These are phyloP conservation scores for Parietichytrium sp. DNA, from an alignment of 108 stramenopile genomes.

Conservation along the genomic window DNA sequence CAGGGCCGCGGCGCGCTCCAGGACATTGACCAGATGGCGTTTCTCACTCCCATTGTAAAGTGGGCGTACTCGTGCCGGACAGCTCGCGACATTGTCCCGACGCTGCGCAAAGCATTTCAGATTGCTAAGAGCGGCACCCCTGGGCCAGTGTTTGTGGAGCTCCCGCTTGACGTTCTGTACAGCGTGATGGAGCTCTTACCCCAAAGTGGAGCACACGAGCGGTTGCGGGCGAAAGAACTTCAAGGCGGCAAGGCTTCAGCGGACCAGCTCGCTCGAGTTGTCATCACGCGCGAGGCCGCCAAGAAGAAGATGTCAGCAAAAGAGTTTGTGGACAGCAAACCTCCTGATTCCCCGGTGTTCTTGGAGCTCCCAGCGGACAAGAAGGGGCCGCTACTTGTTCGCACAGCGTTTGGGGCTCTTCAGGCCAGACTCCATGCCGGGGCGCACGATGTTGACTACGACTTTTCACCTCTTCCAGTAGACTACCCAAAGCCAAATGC, in stretches of 20 bases:
- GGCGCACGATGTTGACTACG: constrained; percentile 33
- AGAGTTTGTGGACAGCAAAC: not conserved
- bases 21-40: constrained; percentile 25
- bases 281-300: not conserved
- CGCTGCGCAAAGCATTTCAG: constrained; percentile 20
- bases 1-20: constrained; percentile 34
- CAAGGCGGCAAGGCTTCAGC: no score
- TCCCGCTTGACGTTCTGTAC: constrained; percentile 35
- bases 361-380: not conserved
- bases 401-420: constrained; percentile 14
- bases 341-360: constrained; percentile 3
- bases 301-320: not conserved
- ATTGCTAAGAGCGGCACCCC: not conserved
- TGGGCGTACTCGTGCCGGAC: not conserved
- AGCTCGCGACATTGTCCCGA: constrained; percentile 25
- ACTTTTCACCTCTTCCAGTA: constrained; percentile 19
- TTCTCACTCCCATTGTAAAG: constrained; percentile 2
- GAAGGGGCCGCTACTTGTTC: no score
- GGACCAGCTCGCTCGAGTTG: not conserved
- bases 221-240: constrained; percentile 3
- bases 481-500: not conserved
- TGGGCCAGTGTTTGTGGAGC: constrained; percentile 20
- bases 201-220: constrained; percentile 11
- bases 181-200: not conserved
- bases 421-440: constrained; percentile 13